Evolutionary conservation across 2,329 filamentous ascomycete species (phyloP), one percentile per base, ranked within the genome.

Genomic region (Aspergillus sojae): DNA sequence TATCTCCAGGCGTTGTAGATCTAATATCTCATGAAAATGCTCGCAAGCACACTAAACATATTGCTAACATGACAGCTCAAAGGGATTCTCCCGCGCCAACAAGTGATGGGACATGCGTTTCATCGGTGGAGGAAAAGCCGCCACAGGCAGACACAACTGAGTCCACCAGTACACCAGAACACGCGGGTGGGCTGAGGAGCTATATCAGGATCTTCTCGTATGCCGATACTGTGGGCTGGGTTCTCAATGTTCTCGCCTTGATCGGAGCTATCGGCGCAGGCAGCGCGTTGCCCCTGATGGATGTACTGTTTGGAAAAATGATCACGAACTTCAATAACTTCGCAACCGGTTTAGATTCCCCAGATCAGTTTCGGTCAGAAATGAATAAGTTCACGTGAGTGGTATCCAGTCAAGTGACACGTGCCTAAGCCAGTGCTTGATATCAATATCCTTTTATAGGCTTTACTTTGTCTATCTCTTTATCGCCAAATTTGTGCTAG

Each of bases 391-490:
- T 54, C 34, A 60, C 58, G 58, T 60, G 32, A 7, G 58, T 54
- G 36, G 3, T 21, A 5, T 34, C 26, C 2, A 32, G 28, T 23
- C 6, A 2, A 7, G 26, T 1, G 23, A 12, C 19, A n/a, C 5
- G 11, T 48, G 16, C 2, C 2, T 11, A 30, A 30, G 19, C 12
- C 0, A 7, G 16, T 3, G 3, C 23, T 28, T 7, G 12, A 23
- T 7, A 28, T 5, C 23, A 12, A 19, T 52, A 41, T 30, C 32
- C 45, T 5, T 2, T 21, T 23, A 7, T 32, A 60, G 58, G 3
- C 48, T 60, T 7, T 60, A 60, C 36, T 60, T 60, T 52, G 58
- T 60, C 12, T 60, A 60, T 43, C 23, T 60, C 11, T 60, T 60
- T 45, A 12, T 60, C 14, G 58, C 21, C 14, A 60, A 60, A 5